A percentile compares a stretch with the other conserved stretches of the same genome.
phyloP scores from a whole-genome alignment of 441 rosid species.

The Brassica hybrid region DNA sequence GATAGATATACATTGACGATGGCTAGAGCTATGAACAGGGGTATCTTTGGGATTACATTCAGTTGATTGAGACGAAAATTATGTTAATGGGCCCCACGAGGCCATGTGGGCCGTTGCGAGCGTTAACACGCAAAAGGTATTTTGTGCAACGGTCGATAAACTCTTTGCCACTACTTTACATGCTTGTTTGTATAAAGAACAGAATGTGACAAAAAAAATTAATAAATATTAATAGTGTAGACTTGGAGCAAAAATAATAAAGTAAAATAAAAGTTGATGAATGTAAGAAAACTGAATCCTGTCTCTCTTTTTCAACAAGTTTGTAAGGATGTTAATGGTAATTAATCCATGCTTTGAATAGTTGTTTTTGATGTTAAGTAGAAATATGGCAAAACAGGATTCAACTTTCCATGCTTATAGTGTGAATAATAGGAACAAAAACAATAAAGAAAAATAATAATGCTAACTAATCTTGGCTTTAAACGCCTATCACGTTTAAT shows the following conservation, averaged over 20 bases:
- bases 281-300: background rate
- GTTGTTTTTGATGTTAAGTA: background rate
- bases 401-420: background rate
- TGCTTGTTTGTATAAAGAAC: background rate
- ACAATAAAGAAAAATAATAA: background rate
- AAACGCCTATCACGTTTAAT: no score
- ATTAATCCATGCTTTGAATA: background rate
- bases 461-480: background rate
- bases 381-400: background rate
- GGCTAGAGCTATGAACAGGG: slow-evolving; percentile 21
- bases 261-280: background rate
- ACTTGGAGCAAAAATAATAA: background rate
- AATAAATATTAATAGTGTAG: no score
- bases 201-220: no score
- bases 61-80: slow-evolving; percentile 18
- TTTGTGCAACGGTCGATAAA: slow-evolving; percentile 43
- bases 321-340: background rate
- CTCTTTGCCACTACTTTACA: slow-evolving; percentile 28
- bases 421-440: background rate
- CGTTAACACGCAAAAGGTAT: slow-evolving; percentile 41
- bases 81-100: slow-evolving; percentile 23
- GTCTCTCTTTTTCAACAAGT: background rate
- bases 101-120: slow-evolving; percentile 40
- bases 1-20: background rate
- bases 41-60: background rate